These are phyloP conservation scores for Silene coronaria DNA, from an alignment of 179 eudicot species.

Conservation along the genomic window DNA sequence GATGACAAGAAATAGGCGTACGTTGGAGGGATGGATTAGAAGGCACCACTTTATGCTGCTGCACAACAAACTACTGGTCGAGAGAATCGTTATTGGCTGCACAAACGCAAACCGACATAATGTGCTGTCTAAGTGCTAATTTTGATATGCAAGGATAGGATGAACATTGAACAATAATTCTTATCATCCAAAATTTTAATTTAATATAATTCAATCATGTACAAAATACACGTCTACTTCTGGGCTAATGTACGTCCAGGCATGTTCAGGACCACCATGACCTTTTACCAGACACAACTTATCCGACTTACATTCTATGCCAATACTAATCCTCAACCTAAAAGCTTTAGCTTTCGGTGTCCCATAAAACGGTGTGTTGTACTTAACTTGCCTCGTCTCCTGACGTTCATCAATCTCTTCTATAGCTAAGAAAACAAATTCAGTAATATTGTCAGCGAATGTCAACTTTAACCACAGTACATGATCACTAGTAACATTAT, in stretches of 20 bases:
- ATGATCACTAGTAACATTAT: conserved; percentile 47
- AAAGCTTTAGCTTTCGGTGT: conserved; percentile 59
- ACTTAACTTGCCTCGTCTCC: conserved; percentile 33
- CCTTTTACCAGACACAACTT: conserved; percentile 28
- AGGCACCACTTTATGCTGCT: no score
- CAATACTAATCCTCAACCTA: conserved; percentile 43
- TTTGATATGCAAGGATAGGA: no score
- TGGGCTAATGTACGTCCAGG: conserved; percentile 42
- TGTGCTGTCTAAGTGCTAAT: no score
- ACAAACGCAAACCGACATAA: no score
- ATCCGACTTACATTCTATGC: conserved; percentile 59
- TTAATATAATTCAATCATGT: neutral
- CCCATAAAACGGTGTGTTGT: conserved; percentile 48
- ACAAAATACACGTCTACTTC: conserved; percentile 48
- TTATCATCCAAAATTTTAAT: no score
- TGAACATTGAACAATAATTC: no score
- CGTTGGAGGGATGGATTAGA: no score
- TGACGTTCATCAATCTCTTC: conserved; percentile 33
- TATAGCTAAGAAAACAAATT: conserved; percentile 64
- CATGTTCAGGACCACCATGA: conserved; percentile 55
- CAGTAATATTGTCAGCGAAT: conserved; percentile 30
- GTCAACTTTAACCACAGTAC: conserved; percentile 58
- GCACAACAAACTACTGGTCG: no score
- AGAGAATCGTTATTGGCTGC: no score
- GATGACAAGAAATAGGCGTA: no score